Evolutionary conservation across 2,329 filamentous ascomycete genomes (phyloP).

Genomic region (Hypoxylon sp.): DNA sequence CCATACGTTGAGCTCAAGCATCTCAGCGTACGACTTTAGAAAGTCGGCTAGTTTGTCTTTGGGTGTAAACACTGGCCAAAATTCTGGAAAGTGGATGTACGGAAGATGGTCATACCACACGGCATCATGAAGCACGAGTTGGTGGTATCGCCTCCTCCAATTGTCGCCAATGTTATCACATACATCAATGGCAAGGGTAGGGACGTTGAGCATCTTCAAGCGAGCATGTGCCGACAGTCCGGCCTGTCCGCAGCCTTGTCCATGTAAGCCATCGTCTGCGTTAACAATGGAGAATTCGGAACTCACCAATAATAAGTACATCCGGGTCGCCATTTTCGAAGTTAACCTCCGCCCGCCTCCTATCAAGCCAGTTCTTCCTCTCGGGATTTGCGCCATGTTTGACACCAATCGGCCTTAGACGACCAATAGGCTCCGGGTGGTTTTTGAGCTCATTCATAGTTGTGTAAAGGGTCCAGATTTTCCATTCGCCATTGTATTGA

Average conservation of each 20-base stretch:
- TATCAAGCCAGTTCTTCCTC: slow-evolving; percentile 68
- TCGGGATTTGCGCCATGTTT: slow-evolving; percentile 62
- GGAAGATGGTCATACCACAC: slow-evolving; percentile 72
- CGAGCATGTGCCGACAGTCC: slow-evolving; percentile 68
- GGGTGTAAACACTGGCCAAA: slow-evolving; percentile 76
- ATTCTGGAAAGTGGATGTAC: slow-evolving; percentile 72
- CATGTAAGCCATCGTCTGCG: slow-evolving; percentile 19
- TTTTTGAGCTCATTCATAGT: slow-evolving; percentile 61
- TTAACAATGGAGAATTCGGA: background rate
- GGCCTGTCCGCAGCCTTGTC: slow-evolving; percentile 67
- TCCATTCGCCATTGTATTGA: slow-evolving; percentile 61
- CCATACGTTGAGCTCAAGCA: slow-evolving; percentile 77
- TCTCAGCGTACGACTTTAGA: slow-evolving; percentile 72
- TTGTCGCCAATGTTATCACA: slow-evolving; percentile 69
- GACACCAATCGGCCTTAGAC: slow-evolving; percentile 63
- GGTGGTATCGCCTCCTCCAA: slow-evolving; percentile 71
- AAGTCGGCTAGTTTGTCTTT: slow-evolving; percentile 77
- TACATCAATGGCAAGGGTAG: slow-evolving; percentile 67
- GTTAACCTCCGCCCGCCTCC: slow-evolving; percentile 62
- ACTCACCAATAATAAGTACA: slow-evolving; percentile 69
- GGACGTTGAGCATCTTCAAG: slow-evolving; percentile 68
- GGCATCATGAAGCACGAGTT: slow-evolving; percentile 73
- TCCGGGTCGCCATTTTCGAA: slow-evolving; percentile 64
- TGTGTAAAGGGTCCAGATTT: slow-evolving; percentile 70
- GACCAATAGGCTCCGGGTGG: slow-evolving; percentile 60